Evolutionary conservation across 805 yeast species (phyloP).

Genomic region (Ogataea ganodermae): DNA sequence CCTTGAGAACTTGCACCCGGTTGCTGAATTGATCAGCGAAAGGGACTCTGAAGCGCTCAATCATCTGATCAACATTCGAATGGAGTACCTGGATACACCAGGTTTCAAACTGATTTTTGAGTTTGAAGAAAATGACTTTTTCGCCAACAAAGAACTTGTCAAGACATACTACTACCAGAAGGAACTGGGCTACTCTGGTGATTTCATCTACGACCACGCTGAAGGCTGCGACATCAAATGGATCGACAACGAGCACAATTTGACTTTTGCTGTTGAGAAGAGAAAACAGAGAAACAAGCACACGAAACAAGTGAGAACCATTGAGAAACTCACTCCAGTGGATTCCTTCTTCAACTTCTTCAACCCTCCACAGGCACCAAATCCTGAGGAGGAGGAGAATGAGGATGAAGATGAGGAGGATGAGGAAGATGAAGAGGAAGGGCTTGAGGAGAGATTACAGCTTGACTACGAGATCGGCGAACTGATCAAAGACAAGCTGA

Average conservation of each 20-base stretch:
- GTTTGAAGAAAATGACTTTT: constrained; percentile 74
- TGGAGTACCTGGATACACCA: constrained; percentile 79
- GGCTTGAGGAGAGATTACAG: constrained; percentile 81
- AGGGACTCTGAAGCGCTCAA: constrained; percentile 85
- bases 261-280: constrained; percentile 84
- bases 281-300: constrained; percentile 96
- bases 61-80: constrained; percentile 65
- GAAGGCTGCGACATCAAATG: constrained; percentile 87
- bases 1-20: constrained; percentile 77
- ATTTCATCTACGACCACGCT: constrained; percentile 95
- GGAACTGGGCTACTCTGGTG: constrained; percentile 92
- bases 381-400: constrained; percentile 44
- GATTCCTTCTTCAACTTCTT: constrained; percentile 96
- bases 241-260: constrained; percentile 77
- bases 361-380: constrained; percentile 84
- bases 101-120: constrained; percentile 88
- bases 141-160: constrained; percentile 68
- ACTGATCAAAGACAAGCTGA: constrained; percentile 90
- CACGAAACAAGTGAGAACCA: constrained; percentile 94
- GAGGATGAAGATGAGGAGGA: constrained; percentile 51
- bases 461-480: constrained; percentile 95
- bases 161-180: constrained; percentile 94
- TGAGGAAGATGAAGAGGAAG: constrained; percentile 55
- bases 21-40: constrained; percentile 83
- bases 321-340: constrained; percentile 91